phyloP scores from a whole-genome alignment of 805 yeast genomes.

The Wickerhamiella brachini region DNA sequence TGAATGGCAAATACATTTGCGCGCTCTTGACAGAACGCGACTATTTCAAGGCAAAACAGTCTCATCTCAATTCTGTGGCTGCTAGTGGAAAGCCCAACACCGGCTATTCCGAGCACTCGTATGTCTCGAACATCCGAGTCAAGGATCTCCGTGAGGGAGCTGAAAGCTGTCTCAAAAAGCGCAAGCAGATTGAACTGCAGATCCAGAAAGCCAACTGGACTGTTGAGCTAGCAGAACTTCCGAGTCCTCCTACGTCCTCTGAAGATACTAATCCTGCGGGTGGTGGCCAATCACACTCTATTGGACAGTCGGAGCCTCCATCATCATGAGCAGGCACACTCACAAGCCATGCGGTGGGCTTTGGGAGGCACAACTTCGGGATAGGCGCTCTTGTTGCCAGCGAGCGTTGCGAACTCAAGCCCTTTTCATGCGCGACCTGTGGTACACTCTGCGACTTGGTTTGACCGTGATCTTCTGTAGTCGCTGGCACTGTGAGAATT shows the following conservation, averaged over 20 bases:
- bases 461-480: no score
- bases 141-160: background rate
- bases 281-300: no score
- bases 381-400: no score
- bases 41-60: background rate
- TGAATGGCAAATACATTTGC: background rate
- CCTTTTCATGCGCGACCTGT: no score
- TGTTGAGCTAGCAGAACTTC: background rate
- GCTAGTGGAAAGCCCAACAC: background rate
- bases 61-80: background rate
- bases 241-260: background rate
- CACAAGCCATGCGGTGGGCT: no score
- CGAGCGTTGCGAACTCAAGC: no score
- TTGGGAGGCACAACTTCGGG: no score
- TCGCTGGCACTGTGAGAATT: no score
- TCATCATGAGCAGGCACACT: no score
- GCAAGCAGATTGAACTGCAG: background rate
- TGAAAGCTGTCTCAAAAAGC: background rate
- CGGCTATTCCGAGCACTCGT: background rate
- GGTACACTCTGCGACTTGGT: no score
- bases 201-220: background rate
- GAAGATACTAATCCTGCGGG: no score
- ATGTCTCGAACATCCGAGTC: background rate
- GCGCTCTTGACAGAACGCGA: background rate
- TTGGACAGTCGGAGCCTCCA: no score